Evolutionary conservation across 495 filamentous ascomycete species (phyloP), one percentile per base, ranked within the genome.

Genomic region (Pyrenopolyporus hunteri): DNA sequence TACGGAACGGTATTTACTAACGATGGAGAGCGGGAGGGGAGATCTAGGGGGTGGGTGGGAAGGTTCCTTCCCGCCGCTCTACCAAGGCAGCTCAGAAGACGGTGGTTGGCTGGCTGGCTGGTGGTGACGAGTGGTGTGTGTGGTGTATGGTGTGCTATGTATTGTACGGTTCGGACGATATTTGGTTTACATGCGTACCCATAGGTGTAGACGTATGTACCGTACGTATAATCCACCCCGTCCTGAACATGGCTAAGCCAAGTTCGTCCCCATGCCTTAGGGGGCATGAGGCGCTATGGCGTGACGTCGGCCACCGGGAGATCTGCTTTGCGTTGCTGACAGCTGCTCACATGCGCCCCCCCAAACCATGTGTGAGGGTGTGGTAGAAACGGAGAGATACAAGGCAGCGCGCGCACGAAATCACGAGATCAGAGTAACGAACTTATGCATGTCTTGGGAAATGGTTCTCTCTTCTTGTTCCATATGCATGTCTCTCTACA

Each of bases 291-390:
- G 51, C 63, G 50, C 56, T 56, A 66, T 66, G 57, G 63, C 63
- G 57, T 66, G 63, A 66, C 57, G 63, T 61, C 57, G 45, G 57
- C 25, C 49, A 31, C 57, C 63, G 63, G 63, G 63, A 66, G 63
- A 66, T 66, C 63, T 66, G 51, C 63, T 61, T 61, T 66, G 51
- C 63, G n/a, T 45, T 66, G 63, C 62, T 65, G 62, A 65, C 62
- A 57, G 55, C 51, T 61, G 63, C 50, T 66, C 63, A 66, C 63
- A 66, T 66, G 63, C 51, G 28, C 62, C 54, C 42, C 45, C 48
- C 48, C 40, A 37, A 28, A 57, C 47, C 54, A 26, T 29, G 22
- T 20, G 11, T 37, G 39, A 62, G 52, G 59, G 59, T 63, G 59
- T 63, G 46, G 53, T 36, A 36, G 22, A 35, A 43, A 20, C 19